Evolutionary conservation across 2,329 filamentous ascomycete species (phyloP), one percentile per base, ranked within the genome.

Genomic region (Lasiodiplodia hormozganensis): DNA sequence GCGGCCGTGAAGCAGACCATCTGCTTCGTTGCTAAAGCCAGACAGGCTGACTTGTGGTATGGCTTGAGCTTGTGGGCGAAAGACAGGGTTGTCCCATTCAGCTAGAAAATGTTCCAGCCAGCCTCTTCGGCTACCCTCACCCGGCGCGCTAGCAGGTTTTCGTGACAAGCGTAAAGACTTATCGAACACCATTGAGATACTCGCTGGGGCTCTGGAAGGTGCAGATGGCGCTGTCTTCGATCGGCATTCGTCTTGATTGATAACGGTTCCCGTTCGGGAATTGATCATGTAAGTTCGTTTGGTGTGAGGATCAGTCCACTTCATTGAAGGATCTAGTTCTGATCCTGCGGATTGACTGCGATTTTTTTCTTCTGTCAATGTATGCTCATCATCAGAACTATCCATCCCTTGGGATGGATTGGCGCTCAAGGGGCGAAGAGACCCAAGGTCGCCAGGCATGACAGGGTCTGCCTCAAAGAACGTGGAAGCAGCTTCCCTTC

Each of bases 81-180:
- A 97, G 0, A 92, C 82, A 0, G 93, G 92, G 69, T 94, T 97
- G 10, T 90, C 79, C 92, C 93, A 97, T 10, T 82, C 83, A 43
- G 84, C 77, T 1, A 93, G 78, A 7, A 95, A 73, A 7, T 84
- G 80, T 10, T 84, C 82, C 2, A 94, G 79, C 91, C 90, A 93
- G 11, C 60, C 60, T 10, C 57, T 40, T 7, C 69, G 68, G 5
- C 65, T 54, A 31, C 2, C 53, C 25, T 53, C 71, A 40, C 64
- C 43, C 21, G 70, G 49, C 11, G 52, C 56, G 16, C n/a, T 47
- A 25, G 64, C 73, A 51, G 38, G 23, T 12, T 25, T 64, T 8
- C 69, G 70, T 34, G 74, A 67, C 2, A 83, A 71, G 47, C 80
- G 79, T 28, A 82, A 62, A 4, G 75, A 71, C 52, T 72, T 77